Evolutionary conservation across 129 eudicot species (phyloP).

Genomic region (sunflower (Helianthus annuus)): DNA sequence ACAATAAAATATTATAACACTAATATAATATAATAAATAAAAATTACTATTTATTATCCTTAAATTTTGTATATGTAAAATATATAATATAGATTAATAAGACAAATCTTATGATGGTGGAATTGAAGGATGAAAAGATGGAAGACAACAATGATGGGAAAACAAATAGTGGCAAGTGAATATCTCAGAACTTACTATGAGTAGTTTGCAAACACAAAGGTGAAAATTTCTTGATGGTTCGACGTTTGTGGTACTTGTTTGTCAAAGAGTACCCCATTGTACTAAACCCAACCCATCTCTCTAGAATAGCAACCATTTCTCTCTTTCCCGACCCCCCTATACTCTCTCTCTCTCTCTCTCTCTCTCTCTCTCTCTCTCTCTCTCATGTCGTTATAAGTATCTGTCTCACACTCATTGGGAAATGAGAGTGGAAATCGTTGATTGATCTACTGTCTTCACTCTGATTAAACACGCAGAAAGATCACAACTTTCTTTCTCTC

Average conservation of each 20-base stretch:
- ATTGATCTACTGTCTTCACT: slow-evolving; percentile 8
- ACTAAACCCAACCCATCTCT: slow-evolving; percentile 3
- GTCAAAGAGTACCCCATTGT: slow-evolving; percentile 14
- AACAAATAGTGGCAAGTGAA: slow-evolving; percentile 28
- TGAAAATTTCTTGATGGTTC: neutral
- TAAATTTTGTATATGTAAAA: too few relatives aligned
- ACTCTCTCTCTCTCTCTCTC: neutral
- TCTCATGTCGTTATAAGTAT: slow-evolving; percentile 21
- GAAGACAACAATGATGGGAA: slow-evolving; percentile 21
- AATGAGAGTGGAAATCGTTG: slow-evolving; percentile 16
- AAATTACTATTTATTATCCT: too few relatives aligned
- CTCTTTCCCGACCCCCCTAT: neutral
- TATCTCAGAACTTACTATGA: slow-evolving; percentile 2
- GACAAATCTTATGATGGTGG: slow-evolving; percentile 2
- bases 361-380: neutral
- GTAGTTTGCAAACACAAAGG: slow-evolving; percentile 2
- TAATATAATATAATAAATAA: too few relatives aligned
- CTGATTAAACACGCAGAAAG: slow-evolving; percentile 16
- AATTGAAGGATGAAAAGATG: slow-evolving; percentile 10
- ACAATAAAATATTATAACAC: too few relatives aligned
- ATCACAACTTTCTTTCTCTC: slow-evolving; percentile 12
- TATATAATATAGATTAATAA: neutral
- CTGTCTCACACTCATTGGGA: slow-evolving; percentile 12
- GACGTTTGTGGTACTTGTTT: slow-evolving; percentile 12
- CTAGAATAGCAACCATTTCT: slow-evolving; percentile 16